Base-by-base conservation (phyloP, 495 filamentous ascomycete genomes). In the Haplographium delicatum region DNA sequence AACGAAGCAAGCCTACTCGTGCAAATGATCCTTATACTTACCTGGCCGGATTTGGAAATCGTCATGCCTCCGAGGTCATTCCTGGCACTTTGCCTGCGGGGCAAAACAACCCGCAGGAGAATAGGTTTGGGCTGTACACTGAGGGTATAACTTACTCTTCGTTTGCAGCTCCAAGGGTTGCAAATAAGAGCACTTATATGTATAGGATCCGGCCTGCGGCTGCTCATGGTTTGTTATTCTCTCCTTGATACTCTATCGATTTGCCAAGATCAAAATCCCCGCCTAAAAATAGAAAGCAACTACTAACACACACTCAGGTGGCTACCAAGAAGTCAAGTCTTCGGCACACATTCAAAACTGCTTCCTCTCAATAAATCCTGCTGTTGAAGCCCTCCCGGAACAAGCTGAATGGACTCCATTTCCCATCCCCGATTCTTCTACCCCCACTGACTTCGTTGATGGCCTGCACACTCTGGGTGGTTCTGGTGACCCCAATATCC, bases 121-220 rank as follows among this genome's bases (percentile, higher is more conserved):
- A 74, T 16, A 67, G 75, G 0, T 81, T 79, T 50, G 85, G 84
- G 2, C 73, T 89, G 10, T 88, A 88, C 56, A 70, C 84, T 10
- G 86, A 91, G 64, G 88, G 88, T 64, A 73, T 91, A 27, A 89
- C 86, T n/a, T 85, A 86, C n/a, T 86, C 83, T 2, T 78, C 86
- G 10, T 91, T 91, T 64, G 86, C 85, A 18, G 83, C 84, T 10
- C 81, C 84, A 0, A 70, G 86, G 18, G 72, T 76, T 57, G 77
- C 81, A 50, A 86, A 86, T 65, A 75, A 73, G 57, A 83, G 84
- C 54, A 81, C 83, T 16, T 91, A 86, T 85, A 76, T 89, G 31
- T 89, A 89, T 57, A 75, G 86, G 1, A 80, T 85, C 37, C 65
- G 86, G 16, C 86, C 86, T 20, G 73, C 81, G 1, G 85, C 82